Evolutionary conservation across 2,329 filamentous ascomycete genomes (phyloP).

Genomic region (Fusarium xyrophilum): DNA sequence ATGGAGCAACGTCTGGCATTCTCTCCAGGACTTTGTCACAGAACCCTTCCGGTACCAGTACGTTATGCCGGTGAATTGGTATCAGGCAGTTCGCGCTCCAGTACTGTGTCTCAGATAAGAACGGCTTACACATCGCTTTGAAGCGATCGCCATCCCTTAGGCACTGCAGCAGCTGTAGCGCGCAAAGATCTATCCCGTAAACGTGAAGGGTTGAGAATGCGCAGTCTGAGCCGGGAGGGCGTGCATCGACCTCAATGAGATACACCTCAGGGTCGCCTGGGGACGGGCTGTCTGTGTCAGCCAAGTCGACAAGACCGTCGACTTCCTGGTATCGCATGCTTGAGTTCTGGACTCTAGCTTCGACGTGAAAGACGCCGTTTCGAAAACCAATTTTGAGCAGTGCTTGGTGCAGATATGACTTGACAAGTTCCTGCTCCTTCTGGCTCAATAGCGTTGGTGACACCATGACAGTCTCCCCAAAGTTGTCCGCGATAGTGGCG

Average conservation of each 20-base stretch:
- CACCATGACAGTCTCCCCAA: not conserved
- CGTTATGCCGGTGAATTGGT: not conserved
- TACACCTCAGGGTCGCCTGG: not conserved
- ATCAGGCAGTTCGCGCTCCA: not conserved
- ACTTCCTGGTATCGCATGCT: not conserved
- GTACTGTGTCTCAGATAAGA: not conserved
- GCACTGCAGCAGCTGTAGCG: not conserved
- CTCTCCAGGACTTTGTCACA: not conserved
- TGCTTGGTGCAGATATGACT: not conserved
- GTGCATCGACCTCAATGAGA: not conserved
- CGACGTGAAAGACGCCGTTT: not conserved
- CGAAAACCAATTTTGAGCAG: not conserved
- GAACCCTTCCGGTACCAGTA: not conserved
- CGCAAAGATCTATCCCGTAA: not conserved
- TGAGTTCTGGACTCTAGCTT: not conserved
- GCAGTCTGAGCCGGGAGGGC: not conserved
- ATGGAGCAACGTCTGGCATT: not conserved
- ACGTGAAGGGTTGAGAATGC: not conserved
- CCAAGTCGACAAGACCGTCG: not conserved
- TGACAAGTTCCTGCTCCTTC: not conserved
- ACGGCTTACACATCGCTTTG: not conserved
- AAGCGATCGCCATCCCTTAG: not conserved
- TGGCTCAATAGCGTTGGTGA: not conserved
- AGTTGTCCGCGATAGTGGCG: not conserved
- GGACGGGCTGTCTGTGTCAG: not conserved